phyloP scores from a whole-genome alignment of 352 stramenopile genomes.

The Pythium rishiriense region DNA sequence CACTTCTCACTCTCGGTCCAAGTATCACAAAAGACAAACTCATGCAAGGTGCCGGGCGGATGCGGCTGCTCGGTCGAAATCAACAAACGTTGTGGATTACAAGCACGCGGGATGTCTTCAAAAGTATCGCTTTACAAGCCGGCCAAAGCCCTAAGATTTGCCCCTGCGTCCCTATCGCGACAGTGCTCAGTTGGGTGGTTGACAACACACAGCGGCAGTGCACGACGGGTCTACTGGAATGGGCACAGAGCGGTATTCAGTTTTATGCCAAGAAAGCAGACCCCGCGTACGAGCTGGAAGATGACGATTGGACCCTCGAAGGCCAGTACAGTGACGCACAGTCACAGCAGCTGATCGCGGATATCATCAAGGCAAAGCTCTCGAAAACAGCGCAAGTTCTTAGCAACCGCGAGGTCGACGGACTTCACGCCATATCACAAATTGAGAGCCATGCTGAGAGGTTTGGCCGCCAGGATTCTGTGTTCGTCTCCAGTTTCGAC shows the following conservation, averaged over 20 bases:
- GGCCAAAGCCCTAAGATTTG: neutral
- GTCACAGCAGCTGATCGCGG: neutral
- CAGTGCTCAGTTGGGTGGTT: slow-evolving; percentile 88
- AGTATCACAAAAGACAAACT: slow-evolving; percentile 91
- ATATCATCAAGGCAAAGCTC: neutral
- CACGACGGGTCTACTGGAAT: slow-evolving; percentile 66
- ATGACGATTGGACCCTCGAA: slow-evolving; percentile 35
- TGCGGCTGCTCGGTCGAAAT: slow-evolving; percentile 71
- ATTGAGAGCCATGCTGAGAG: neutral
- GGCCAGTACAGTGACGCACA: neutral
- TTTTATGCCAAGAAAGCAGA: slow-evolving; percentile 41
- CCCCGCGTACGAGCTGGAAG: neutral
- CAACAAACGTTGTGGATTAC: slow-evolving; percentile 71
- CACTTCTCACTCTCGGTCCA: slow-evolving; percentile 81
- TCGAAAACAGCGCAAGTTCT: neutral
- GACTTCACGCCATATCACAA: neutral
- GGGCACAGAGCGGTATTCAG: slow-evolving; percentile 76
- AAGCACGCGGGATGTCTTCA: slow-evolving; percentile 64
- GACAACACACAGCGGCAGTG: slow-evolving; percentile 78
- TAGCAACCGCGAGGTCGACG: neutral
- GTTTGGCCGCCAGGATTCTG: slow-evolving; percentile 4
- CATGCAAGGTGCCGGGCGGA: slow-evolving; percentile 88
- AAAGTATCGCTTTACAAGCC: slow-evolving; percentile 39
- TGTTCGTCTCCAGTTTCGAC: neutral
- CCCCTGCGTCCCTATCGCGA: neutral